Percentiles rank a stretch among this genome's conserved stretches.
phyloP scores from a whole-genome alignment of 306 rosid species.

The Prunus campanulata region DNA sequence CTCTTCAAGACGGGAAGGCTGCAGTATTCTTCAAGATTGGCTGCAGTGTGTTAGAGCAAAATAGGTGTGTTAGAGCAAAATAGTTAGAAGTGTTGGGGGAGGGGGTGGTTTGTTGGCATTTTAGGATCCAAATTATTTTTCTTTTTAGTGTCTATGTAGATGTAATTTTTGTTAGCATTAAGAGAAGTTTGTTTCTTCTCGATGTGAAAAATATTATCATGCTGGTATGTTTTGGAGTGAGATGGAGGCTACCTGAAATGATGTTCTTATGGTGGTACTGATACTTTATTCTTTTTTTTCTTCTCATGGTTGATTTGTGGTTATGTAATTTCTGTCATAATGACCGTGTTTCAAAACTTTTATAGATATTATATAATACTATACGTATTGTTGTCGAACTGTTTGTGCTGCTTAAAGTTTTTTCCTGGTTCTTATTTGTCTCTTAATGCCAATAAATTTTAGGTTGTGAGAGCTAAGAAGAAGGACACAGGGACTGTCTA shows the following conservation, averaged over 20 bases:
- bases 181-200: neutral
- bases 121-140: neutral
- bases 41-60: neutral
- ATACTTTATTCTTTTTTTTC: neutral
- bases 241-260: neutral
- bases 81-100: neutral
- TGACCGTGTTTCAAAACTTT: constrained; percentile 1
- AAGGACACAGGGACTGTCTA: constrained; percentile 81
- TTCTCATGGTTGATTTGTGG: neutral
- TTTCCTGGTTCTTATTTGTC: constrained; percentile 13
- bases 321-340: constrained; percentile 1
- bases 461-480: constrained; percentile 99
- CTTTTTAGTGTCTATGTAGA: neutral
- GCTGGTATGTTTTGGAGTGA: neutral
- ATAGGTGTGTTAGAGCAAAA: neutral
- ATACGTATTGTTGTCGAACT: constrained; percentile 7
- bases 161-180: neutral
- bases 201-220: neutral
- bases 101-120: neutral
- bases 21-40: too few relatives aligned
- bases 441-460: neutral
- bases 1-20: too few relatives aligned
- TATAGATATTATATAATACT: neutral
- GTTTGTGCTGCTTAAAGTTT: constrained; percentile 14
- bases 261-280: neutral